Conservation (phyloP, 2,329 filamentous ascomycete genomes). For the Tolypocladium guangdongense region DNA sequence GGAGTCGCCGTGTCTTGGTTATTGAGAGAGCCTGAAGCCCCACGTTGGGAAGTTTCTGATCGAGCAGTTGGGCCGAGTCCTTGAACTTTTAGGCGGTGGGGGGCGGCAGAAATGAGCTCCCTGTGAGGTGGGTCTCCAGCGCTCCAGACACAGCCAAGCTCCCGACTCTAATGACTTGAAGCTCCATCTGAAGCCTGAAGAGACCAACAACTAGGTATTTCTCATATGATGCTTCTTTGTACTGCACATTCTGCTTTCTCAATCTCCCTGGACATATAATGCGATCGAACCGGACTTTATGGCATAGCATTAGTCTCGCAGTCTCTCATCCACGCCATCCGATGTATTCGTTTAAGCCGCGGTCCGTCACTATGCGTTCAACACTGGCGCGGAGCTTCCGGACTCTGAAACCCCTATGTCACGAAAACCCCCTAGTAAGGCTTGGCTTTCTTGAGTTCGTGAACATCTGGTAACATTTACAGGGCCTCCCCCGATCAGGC, state of each 20-base stretch:
- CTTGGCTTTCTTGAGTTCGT: too few relatives aligned
- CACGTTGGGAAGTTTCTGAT: constrained; percentile 23
- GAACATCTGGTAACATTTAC: background rate
- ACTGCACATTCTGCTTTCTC: too few relatives aligned
- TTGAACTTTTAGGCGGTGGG: constrained; percentile 42
- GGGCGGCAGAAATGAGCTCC: constrained; percentile 28
- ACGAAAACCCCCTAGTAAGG: constrained; percentile 81
- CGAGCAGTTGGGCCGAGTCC: background rate
- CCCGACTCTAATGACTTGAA: background rate
- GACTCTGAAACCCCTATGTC: constrained; percentile 25
- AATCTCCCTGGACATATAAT: background rate
- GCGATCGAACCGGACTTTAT: background rate
- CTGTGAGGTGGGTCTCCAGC: background rate
- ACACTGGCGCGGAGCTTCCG: constrained; percentile 26
- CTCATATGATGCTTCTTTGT: background rate
- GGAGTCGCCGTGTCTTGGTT: constrained; percentile 8
- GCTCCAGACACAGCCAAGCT: background rate
- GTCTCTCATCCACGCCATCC: background rate
- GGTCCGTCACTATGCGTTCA: constrained; percentile 23
- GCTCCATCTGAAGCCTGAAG: background rate
- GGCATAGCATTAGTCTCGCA: background rate
- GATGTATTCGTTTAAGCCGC: background rate
- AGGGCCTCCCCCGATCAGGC: constrained; percentile 79
- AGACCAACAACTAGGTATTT: background rate
- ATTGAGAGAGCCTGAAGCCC: constrained; percentile 9